phyloP scores from a whole-genome alignment of 2,329 filamentous ascomycete species.

The Microsporum ferrugineum region DNA sequence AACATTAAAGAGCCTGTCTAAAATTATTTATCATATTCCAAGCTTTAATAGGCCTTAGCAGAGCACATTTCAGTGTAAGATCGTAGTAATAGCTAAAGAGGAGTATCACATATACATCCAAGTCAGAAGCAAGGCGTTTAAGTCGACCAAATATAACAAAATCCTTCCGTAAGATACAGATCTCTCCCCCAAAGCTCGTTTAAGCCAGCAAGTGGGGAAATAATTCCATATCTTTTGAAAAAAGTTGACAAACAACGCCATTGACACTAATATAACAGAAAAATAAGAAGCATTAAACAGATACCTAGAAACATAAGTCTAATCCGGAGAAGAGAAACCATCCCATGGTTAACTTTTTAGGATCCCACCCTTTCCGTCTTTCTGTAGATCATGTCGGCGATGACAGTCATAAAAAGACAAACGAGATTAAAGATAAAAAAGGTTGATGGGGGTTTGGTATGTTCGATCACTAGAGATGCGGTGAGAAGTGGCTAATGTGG shows the following conservation, averaged over 20 bases:
- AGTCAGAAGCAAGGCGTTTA: not conserved
- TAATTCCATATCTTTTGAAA: not conserved
- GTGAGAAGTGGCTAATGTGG: not conserved
- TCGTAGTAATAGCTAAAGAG: not conserved
- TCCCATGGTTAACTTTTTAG: slow-evolving; percentile 3
- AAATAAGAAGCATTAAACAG: not conserved
- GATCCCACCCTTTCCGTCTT: slow-evolving; percentile 1
- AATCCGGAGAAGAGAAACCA: not conserved
- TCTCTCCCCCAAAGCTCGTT: not conserved
- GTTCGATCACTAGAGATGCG: not conserved
- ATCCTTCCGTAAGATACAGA: not conserved
- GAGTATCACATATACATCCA: not conserved
- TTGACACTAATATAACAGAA: not conserved
- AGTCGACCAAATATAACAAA: not conserved
- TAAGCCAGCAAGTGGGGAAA: not conserved
- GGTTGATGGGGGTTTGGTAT: not conserved
- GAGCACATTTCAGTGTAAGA: not conserved
- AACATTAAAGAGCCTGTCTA: not conserved
- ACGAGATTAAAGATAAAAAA: not conserved
- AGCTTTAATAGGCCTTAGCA: not conserved
- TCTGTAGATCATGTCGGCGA: slow-evolving; percentile 1
- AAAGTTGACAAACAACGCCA: not conserved
- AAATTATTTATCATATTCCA: not conserved
- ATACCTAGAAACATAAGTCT: slow-evolving; percentile 4
- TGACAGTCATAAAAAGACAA: not conserved